Base-by-base conservation (phyloP, 345 rosid species). In the Triadica sebifera region DNA sequence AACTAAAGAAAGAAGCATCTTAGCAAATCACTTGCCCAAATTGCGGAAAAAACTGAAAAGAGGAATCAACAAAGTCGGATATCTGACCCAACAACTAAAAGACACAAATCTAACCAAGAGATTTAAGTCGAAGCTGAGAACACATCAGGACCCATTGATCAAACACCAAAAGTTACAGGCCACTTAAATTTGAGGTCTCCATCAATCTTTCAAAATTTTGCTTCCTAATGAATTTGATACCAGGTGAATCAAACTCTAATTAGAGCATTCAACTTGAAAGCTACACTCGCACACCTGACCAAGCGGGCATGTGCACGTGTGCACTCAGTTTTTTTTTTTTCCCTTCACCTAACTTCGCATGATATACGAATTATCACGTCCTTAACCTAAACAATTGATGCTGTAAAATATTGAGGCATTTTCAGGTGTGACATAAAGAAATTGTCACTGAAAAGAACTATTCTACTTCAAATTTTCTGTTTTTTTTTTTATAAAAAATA, bases 31-130 rank as follows among this genome's bases (percentile, higher is more conserved):
- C 37, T 29, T 15, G 65, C 56, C 16, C 67, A 24, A 25, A 45
- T 1, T 12, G 50, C 17, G 43, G 15, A 45, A n/a, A 29, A 17
- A 10, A 34, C 15, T 24, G 22, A 5, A 60, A 60, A 15, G 67
- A 20, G 67, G 43, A 38, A 34, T 25, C 6, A 29, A 80, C 62
- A 71, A 80, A 75, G 73, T 66, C 68, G 69, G 68, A 64, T 46
- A 67, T 65, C 46, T 70, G 80, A 76, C 80, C 5, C 55, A 5
- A 56, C 51, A 73, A 76, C 75, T 19, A 71, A 75, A 63, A 72
- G 58, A 72, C 57, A 65, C 64, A 51, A 53, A 66, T 57, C 58
- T 67, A 56, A 78, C 49, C 41, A 74, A 68, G 45, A 59, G 72
- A 58, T 22, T 57, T 9, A 69, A 70, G 64, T 29, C 70, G 71